Evolutionary conservation across 2,329 filamentous ascomycete species (phyloP).

Genomic region (Fusarium succisae): DNA sequence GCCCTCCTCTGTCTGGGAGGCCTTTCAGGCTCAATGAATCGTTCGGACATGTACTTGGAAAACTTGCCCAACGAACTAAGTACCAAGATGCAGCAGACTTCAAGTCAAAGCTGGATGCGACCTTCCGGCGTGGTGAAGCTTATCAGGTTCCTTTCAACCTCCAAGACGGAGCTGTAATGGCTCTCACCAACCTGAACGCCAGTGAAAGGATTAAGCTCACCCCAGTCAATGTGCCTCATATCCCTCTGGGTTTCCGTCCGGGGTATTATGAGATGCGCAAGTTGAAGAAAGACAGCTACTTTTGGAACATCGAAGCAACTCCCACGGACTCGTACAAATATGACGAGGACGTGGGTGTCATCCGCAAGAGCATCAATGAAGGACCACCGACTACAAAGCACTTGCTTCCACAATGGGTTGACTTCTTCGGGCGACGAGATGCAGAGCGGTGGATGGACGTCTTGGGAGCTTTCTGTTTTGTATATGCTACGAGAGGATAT

Average conservation of each 20-base stretch:
- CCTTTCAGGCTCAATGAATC: constrained; percentile 71
- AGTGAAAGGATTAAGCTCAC: constrained; percentile 64
- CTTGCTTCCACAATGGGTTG: constrained; percentile 76
- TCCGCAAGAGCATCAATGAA: constrained; percentile 47
- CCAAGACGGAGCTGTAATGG: constrained; percentile 73
- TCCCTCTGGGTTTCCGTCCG: constrained; percentile 76
- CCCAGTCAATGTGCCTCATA: constrained; percentile 64
- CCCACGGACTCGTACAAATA: constrained; percentile 72
- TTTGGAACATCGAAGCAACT: constrained; percentile 67
- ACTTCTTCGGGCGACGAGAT: constrained; percentile 71
- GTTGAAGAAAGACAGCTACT: constrained; percentile 72
- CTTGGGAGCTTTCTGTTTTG: constrained; percentile 69
- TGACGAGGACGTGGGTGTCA: constrained; percentile 59
- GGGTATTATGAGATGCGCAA: constrained; percentile 76
- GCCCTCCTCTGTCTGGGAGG: constrained; percentile 65
- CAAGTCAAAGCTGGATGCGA: constrained; percentile 67
- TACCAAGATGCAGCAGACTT: constrained; percentile 67
- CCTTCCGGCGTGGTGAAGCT: constrained; percentile 56
- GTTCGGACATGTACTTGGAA: constrained; percentile 65
- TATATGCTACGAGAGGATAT: constrained; percentile 70
- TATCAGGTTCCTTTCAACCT: constrained; percentile 65
- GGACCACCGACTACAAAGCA: constrained; percentile 54
- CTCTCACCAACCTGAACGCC: constrained; percentile 71
- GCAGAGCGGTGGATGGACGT: constrained; percentile 71
- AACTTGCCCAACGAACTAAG: constrained; percentile 63